A percentile compares a stretch with the other conserved stretches of the same genome.
phyloP scores from a whole-genome alignment of 2,329 filamentous ascomycete genomes.

The Pestalotiopsis sp. region DNA sequence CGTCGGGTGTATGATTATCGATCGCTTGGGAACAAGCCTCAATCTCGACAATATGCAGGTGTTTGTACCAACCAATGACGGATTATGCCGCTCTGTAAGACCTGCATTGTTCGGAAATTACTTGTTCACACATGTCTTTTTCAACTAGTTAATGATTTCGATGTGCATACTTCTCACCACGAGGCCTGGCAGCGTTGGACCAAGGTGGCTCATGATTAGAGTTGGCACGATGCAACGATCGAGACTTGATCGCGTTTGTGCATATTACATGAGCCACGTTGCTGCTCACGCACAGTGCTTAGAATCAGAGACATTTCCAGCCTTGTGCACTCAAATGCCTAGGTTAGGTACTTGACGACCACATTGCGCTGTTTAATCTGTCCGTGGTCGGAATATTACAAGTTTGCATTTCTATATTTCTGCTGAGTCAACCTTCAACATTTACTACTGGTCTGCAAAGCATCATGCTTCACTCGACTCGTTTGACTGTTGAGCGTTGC shows the following conservation, averaged over 20 bases:
- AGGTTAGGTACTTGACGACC: no score
- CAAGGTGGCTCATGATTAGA: neutral
- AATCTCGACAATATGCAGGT: slow-evolving; percentile 9
- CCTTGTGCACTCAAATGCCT: no score
- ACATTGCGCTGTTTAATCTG: no score
- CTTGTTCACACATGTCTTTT: neutral
- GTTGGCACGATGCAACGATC: neutral
- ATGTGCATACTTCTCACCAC: neutral
- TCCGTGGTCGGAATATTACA: no score
- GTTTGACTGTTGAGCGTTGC: no score
- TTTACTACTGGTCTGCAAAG: no score
- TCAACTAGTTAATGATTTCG: neutral
- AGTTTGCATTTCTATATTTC: no score
- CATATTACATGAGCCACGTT: no score
- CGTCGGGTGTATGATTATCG: neutral
- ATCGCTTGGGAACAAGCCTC: slow-evolving; percentile 1
- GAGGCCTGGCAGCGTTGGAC: neutral
- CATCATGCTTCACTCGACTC: no score
- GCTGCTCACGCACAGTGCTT: no score
- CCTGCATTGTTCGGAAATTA: slow-evolving; percentile 7
- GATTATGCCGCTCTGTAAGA: neutral
- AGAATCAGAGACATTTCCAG: no score
- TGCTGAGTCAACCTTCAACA: no score
- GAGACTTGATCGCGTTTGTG: neutral
- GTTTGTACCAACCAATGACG: slow-evolving; percentile 10